Percentiles rank a stretch among this genome's conserved stretches.
phyloP scores from a whole-genome alignment of 2,329 filamentous ascomycete genomes.

The Ascochyta lentis region DNA sequence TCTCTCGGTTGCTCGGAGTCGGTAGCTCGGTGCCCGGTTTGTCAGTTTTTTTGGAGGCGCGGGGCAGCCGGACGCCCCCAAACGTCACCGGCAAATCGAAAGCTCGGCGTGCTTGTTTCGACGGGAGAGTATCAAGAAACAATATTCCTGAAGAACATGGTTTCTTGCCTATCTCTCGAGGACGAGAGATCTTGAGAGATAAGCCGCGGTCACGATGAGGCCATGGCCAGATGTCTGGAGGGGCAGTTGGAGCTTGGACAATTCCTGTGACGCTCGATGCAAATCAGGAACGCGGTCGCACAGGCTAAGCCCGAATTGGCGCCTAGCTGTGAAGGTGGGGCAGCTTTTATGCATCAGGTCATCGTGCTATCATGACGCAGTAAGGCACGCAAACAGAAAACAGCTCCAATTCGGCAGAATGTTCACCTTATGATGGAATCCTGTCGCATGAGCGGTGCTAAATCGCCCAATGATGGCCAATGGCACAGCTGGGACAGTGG shows the following conservation, averaged over 20 bases:
- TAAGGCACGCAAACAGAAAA: constrained; percentile 15
- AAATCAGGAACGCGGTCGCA: constrained; percentile 4
- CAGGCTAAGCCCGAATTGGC: background rate
- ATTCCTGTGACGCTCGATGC: background rate
- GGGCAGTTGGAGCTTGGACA: constrained; percentile 3
- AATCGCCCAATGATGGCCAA: constrained; percentile 16
- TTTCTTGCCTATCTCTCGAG: background rate
- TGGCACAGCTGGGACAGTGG: constrained; percentile 18
- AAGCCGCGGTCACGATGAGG: constrained; percentile 4
- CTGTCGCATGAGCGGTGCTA: constrained; percentile 15
- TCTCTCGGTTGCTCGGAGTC: background rate
- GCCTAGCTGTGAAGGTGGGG: background rate
- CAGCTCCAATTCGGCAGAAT: constrained; percentile 23
- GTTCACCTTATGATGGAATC: constrained; percentile 31
- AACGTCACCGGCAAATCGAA: constrained; percentile 2
- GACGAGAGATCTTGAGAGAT: background rate
- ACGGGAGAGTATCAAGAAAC: background rate
- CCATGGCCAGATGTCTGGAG: constrained; percentile 10
- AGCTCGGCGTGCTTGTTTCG: background rate
- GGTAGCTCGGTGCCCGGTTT: constrained; percentile 7
- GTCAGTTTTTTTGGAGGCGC: constrained; percentile 3
- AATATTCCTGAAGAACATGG: background rate
- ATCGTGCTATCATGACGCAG: constrained; percentile 19
- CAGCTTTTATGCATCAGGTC: constrained; percentile 11
- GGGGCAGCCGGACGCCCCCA: constrained; percentile 10